These are phyloP conservation scores for Escallonia herrerae DNA, from an alignment of 129 eudicot species.

Conservation along the genomic window DNA sequence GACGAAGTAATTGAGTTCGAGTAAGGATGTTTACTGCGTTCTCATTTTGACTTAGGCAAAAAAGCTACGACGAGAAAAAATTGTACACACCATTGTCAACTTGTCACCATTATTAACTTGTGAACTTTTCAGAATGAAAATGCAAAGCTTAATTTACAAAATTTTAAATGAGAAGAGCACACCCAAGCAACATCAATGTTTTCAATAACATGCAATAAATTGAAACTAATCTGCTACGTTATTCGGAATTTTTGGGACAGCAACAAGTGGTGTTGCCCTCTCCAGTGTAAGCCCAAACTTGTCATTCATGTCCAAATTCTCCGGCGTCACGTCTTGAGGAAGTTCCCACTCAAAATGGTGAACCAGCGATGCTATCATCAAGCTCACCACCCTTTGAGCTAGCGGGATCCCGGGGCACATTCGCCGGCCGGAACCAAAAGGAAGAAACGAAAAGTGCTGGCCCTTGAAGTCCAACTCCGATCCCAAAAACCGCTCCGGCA, in stretches of 20 bases:
- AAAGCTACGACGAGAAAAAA: no score
- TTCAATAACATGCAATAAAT: no score
- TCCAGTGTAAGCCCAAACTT: slow-evolving; percentile 23
- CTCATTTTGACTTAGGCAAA: no score
- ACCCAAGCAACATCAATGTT: no score
- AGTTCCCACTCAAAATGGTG: slow-evolving; percentile 26
- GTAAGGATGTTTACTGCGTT: no score
- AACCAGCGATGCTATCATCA: slow-evolving; percentile 15
- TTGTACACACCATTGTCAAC: no score
- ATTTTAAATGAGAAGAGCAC: no score
- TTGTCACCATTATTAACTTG: no score
- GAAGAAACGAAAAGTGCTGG: slow-evolving; percentile 10
- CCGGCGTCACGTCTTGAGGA: slow-evolving; percentile 7
- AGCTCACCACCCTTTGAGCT: slow-evolving; percentile 17
- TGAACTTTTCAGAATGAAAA: no score
- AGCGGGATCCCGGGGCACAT: slow-evolving; percentile 24
- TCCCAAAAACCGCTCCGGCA: slow-evolving; percentile 22
- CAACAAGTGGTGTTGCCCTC: slow-evolving; percentile 18
- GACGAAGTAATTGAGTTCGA: no score
- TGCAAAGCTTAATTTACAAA: no score
- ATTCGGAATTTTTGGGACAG: slow-evolving; percentile 9
- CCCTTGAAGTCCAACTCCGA: slow-evolving; percentile 10
- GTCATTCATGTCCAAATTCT: slow-evolving; percentile 21
- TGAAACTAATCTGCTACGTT: no score
- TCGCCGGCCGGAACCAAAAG: slow-evolving; percentile 25